These are phyloP conservation scores for Anthracocystis walkeri DNA, from an alignment of 1,284 basidiomycete genomes.

Conservation along the genomic window DNA sequence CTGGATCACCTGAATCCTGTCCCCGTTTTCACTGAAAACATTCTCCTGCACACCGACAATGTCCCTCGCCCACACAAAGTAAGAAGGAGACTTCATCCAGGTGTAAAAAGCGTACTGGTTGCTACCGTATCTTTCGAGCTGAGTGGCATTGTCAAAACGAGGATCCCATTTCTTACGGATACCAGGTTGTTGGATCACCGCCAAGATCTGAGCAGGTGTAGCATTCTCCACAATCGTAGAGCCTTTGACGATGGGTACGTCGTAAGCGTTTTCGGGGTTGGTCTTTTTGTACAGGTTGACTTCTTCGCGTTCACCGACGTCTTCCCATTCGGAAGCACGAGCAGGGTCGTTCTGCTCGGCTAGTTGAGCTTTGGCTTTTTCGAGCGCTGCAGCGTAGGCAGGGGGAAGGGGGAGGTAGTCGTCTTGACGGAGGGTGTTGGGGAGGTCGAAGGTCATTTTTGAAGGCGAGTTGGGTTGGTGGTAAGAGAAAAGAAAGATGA, in stretches of 20 bases:
- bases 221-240: conserved; percentile 58
- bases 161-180: conserved; percentile 66
- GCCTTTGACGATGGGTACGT: conserved; percentile 59
- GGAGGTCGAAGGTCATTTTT: conserved; percentile 62
- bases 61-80: conserved; percentile 66
- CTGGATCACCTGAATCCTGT: conserved; percentile 53
- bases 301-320: conserved; percentile 58
- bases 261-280: conserved; percentile 56
- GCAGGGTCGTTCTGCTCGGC: conserved; percentile 41
- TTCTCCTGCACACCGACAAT: conserved; percentile 64
- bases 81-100: conserved; percentile 60
- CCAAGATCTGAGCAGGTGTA: conserved; percentile 58
- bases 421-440: conserved; percentile 25
- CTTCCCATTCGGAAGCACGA: conserved; percentile 57
- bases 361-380: conserved; percentile 51
- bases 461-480: not conserved
- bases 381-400: conserved; percentile 52
- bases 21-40: conserved; percentile 30
- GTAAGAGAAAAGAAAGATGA: not conserved
- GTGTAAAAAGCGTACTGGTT: conserved; percentile 57
- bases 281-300: conserved; percentile 59
- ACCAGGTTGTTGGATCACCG: conserved; percentile 60
- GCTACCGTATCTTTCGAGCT: conserved; percentile 44
- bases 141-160: conserved; percentile 53
- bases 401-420: conserved; percentile 46